These are phyloP conservation scores for Cordia subcordata DNA, from an alignment of 257 asterid genomes.

Conservation along the genomic window DNA sequence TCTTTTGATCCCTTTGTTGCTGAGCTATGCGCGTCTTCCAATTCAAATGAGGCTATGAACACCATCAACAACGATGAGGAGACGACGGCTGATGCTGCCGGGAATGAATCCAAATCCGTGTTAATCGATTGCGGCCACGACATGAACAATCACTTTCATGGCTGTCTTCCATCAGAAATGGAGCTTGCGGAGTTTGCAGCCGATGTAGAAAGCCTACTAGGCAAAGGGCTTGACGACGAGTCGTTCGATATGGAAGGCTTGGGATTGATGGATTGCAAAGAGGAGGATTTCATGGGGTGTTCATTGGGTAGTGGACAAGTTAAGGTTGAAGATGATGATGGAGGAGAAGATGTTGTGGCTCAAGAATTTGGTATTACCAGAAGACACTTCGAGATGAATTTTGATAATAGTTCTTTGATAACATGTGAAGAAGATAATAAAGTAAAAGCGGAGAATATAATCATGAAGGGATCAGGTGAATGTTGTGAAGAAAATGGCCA, in stretches of 20 bases:
- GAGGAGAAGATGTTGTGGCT: slow-evolving; percentile 6
- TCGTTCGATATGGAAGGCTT: slow-evolving; percentile 63
- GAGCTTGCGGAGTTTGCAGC: slow-evolving; percentile 85
- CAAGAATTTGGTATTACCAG: slow-evolving; percentile 30
- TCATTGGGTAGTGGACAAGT: slow-evolving; percentile 28
- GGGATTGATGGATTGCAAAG: slow-evolving; percentile 44
- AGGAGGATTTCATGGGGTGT: slow-evolving; percentile 14
- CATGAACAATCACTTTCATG: slow-evolving; percentile 26
- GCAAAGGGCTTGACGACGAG: slow-evolving; percentile 69
- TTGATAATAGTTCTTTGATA: slow-evolving; percentile 41
- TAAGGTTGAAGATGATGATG: slow-evolving; percentile 47
- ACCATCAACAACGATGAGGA: neutral
- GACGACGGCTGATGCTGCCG: neutral
- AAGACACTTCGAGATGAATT: slow-evolving; percentile 44
- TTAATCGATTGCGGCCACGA: slow-evolving; percentile 8
- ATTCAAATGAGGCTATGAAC: slow-evolving; percentile 15
- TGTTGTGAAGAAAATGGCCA: slow-evolving; percentile 14
- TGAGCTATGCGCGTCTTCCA: slow-evolving; percentile 34
- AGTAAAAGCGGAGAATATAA: neutral
- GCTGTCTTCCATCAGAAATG: slow-evolving; percentile 61
- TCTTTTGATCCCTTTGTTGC: slow-evolving; percentile 47
- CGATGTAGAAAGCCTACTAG: slow-evolving; percentile 65
- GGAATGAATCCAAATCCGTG: neutral
- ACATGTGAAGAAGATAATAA: slow-evolving; percentile 28
- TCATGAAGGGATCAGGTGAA: slow-evolving; percentile 9